Percentiles rank a stretch among this genome's conserved stretches.
Evolutionary conservation across 495 filamentous ascomycete genomes (phyloP).

Genomic region (Talaromyces borbonicus): DNA sequence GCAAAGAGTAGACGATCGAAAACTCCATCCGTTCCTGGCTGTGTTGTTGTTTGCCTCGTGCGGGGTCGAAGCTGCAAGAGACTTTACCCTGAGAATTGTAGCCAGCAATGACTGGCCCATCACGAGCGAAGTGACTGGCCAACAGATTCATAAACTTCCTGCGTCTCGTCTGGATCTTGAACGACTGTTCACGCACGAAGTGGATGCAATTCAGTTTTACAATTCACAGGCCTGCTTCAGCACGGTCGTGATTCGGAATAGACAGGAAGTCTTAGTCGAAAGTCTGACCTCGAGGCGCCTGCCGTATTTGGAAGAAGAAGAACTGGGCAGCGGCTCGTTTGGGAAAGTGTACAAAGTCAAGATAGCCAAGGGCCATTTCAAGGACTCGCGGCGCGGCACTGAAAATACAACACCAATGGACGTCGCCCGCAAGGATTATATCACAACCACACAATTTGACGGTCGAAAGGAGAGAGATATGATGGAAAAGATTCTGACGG

Average conservation of each 20-base stretch:
- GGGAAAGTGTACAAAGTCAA: conserved; percentile 23
- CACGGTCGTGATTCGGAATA: conserved; percentile 18
- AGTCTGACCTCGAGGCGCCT: conserved; percentile 16
- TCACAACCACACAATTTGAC: neutral
- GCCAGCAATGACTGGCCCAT: conserved; percentile 10
- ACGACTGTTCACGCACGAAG: conserved; percentile 15
- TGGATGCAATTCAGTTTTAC: conserved; percentile 18
- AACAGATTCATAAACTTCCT: neutral
- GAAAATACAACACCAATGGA: conserved; percentile 8
- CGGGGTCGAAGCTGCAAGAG: conserved; percentile 18
- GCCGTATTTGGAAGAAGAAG: conserved; percentile 21
- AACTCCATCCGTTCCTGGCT: conserved; percentile 20
- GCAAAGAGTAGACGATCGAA: conserved; percentile 12
- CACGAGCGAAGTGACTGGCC: conserved; percentile 1
- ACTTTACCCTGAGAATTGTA: conserved; percentile 17
- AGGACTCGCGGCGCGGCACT: conserved; percentile 9
- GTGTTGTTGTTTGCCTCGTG: conserved; percentile 20
- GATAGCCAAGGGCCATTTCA: conserved; percentile 25
- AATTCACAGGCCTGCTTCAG: conserved; percentile 24
- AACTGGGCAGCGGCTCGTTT: conserved; percentile 14
- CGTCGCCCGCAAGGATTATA: conserved; percentile 6
- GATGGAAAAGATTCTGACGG: conserved; percentile 22
- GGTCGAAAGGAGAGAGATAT: conserved; percentile 15
- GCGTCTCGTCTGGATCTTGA: conserved; percentile 9
- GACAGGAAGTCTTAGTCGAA: conserved; percentile 13